These are phyloP conservation scores for Glutinoglossum americanum DNA, from an alignment of 495 filamentous ascomycete genomes.

Conservation along the genomic window DNA sequence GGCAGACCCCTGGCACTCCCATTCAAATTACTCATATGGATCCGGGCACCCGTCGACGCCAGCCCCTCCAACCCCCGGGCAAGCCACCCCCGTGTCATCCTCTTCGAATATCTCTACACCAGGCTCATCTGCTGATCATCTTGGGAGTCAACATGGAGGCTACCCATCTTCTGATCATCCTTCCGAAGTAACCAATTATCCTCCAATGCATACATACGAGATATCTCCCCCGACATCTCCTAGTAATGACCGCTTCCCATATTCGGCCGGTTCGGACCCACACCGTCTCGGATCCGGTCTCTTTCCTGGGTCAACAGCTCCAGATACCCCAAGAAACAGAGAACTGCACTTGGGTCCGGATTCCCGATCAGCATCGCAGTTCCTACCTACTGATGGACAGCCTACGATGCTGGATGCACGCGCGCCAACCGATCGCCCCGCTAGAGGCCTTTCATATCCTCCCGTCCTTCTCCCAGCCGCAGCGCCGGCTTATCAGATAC, in stretches of 20 bases:
- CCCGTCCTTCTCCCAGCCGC: background rate
- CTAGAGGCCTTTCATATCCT: background rate
- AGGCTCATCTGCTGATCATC: background rate
- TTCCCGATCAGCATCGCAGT: background rate
- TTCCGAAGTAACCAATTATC: background rate
- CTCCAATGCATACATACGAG: background rate
- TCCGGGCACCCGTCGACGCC: background rate
- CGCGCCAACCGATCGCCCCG: background rate
- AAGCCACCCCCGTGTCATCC: background rate
- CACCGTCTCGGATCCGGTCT: background rate
- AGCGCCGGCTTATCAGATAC: conserved; percentile 3
- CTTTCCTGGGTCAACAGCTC: background rate
- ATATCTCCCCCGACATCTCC: background rate
- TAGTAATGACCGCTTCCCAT: background rate
- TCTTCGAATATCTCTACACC: background rate
- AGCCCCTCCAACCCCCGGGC: background rate
- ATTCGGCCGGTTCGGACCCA: background rate
- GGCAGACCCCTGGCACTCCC: background rate
- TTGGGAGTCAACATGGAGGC: background rate
- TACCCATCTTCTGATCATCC: background rate
- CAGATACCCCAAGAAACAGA: background rate
- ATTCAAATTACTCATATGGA: background rate
- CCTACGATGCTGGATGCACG: background rate
- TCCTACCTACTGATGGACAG: background rate
- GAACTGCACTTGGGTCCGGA: background rate